Evolutionary conservation across 2,329 filamentous ascomycete species (phyloP).

Genomic region (Trematosphaeria pertusa): DNA sequence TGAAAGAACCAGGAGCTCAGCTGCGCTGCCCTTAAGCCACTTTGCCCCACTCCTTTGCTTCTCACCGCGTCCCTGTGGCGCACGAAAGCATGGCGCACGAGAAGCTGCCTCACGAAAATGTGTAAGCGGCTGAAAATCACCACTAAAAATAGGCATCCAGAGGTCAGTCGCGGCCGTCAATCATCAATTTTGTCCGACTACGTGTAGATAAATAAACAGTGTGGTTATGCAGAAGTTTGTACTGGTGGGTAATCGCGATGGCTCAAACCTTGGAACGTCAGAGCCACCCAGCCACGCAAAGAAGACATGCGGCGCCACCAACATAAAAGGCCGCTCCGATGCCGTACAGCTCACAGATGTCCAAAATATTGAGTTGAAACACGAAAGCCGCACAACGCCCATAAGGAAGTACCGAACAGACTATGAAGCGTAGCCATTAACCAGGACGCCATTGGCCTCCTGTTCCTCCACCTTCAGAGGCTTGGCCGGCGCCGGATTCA

Average conservation of each 20-base stretch:
- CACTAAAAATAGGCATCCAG: conserved; percentile 35
- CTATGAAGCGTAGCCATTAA: conserved; percentile 17
- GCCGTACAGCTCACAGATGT: conserved; percentile 11
- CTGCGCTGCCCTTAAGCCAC: conserved; percentile 30
- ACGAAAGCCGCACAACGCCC: neutral
- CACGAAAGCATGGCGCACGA: conserved; percentile 21
- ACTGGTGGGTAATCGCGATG: neutral
- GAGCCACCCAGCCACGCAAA: neutral
- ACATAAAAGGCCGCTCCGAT: conserved; percentile 13
- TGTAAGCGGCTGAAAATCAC: conserved; percentile 31
- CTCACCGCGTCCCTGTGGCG: conserved; percentile 33
- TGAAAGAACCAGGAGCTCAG: conserved; percentile 25
- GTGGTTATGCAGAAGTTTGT: neutral
- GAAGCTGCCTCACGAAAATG: conserved; percentile 18
- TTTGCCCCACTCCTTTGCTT: conserved; percentile 37
- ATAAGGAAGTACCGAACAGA: neutral
- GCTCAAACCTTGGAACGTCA: conserved; percentile 8
- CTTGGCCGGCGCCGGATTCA: conserved; percentile 68
- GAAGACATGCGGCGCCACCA: conserved; percentile 8
- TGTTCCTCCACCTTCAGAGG: conserved; percentile 42
- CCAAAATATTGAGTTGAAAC: neutral
- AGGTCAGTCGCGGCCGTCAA: neutral
- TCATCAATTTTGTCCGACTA: conserved; percentile 1
- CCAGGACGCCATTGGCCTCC: conserved; percentile 17
- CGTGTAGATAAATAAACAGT: conserved; percentile 4